phyloP scores from a whole-genome alignment of 2,329 filamentous ascomycete genomes.

The Ilyonectria mors-panacis region DNA sequence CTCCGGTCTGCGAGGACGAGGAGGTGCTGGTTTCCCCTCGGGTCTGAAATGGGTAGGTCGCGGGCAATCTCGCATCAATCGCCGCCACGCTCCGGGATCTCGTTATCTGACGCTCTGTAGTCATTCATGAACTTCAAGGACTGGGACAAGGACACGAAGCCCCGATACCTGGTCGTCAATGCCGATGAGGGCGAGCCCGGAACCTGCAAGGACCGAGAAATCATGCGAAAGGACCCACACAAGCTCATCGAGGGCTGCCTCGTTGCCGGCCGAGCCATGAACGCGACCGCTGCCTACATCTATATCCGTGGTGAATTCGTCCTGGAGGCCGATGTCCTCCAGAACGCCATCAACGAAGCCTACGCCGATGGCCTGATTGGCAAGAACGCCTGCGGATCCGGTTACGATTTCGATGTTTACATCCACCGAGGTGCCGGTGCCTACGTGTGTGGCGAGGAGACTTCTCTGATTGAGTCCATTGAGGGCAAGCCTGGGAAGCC shows the following conservation, averaged over 20 bases:
- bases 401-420: slow-evolving; percentile 98
- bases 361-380: slow-evolving; percentile 95
- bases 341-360: slow-evolving; percentile 97
- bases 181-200: slow-evolving; percentile 98
- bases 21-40: slow-evolving; percentile 97
- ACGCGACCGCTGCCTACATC: slow-evolving; percentile 98
- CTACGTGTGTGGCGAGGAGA: slow-evolving; percentile 98
- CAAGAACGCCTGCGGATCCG: slow-evolving; percentile 97
- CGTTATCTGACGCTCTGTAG: slow-evolving; percentile 61
- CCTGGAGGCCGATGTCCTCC: slow-evolving; percentile 92
- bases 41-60: slow-evolving; percentile 97
- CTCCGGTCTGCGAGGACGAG: slow-evolving; percentile 93
- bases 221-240: slow-evolving; percentile 99
- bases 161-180: slow-evolving; percentile 97
- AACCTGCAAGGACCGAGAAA: slow-evolving; percentile 99
- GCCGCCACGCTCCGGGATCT: slow-evolving; percentile 39
- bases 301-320: slow-evolving; percentile 99
- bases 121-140: slow-evolving; percentile 99
- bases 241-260: slow-evolving; percentile 98
- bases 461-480: slow-evolving; percentile 96
- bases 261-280: slow-evolving; percentile 97
- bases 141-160: slow-evolving; percentile 98
- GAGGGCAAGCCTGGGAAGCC: slow-evolving; percentile 99
- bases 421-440: slow-evolving; percentile 97
- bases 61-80: slow-evolving; percentile 25